phyloP scores from a whole-genome alignment of 495 filamentous ascomycete species.

The Hypomontagnella monticulosa region DNA sequence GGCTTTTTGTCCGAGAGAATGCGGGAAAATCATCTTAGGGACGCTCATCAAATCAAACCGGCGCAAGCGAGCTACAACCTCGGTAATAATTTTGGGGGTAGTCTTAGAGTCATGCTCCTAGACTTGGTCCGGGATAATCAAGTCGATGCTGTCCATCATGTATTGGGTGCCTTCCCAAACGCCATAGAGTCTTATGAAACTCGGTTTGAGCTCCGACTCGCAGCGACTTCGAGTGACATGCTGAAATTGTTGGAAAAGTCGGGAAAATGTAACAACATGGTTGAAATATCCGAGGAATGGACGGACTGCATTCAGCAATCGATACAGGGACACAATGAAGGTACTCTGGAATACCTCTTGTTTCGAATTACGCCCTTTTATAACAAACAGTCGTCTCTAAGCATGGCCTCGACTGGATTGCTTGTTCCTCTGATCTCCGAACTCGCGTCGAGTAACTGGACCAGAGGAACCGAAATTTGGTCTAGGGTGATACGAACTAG shows the following conservation, averaged over 20 bases:
- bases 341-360: slow-evolving; percentile 6
- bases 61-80: not conserved
- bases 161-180: not conserved
- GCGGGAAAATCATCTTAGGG: slow-evolving; percentile 34
- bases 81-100: not conserved
- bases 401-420: too few species aligned
- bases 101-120: not conserved
- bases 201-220: slow-evolving; percentile 31
- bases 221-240: slow-evolving; percentile 30
- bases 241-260: slow-evolving; percentile 20
- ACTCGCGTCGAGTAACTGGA: not conserved
- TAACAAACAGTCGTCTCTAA: too few species aligned
- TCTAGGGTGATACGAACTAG: too few species aligned
- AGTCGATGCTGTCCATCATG: not conserved
- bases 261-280: not conserved
- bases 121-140: not conserved
- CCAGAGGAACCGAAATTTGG: not conserved
- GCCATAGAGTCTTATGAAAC: slow-evolving; percentile 9
- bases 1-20: slow-evolving; percentile 39
- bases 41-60: slow-evolving; percentile 24
- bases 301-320: too few species aligned
- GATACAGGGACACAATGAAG: slow-evolving; percentile 3
- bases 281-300: too few species aligned
- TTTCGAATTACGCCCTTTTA: too few species aligned
- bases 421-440: not conserved